Percentiles rank a stretch among this genome's conserved stretches.
phyloP scores from a whole-genome alignment of 2,329 filamentous ascomycete species.

The Monilinia vaccinii-corymbosi region DNA sequence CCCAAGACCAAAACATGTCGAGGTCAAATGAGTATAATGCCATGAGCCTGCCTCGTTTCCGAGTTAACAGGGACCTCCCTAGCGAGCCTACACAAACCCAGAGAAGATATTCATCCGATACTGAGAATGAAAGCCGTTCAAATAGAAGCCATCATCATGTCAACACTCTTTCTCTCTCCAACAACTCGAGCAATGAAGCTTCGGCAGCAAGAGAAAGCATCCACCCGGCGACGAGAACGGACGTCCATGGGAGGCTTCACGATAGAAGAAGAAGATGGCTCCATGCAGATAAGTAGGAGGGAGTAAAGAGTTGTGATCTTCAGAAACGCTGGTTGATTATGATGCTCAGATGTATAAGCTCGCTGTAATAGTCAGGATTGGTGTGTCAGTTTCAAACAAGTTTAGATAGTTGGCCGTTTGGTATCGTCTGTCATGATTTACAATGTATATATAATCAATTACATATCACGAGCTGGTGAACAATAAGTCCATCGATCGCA shows the following conservation, averaged over 20 bases:
- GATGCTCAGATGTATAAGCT: not conserved
- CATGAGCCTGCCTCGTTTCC: not conserved
- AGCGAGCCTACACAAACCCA: not conserved
- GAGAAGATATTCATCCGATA: not conserved
- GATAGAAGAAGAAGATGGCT: not conserved
- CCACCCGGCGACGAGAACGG: not conserved
- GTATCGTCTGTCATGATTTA: no score
- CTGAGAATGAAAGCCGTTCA: not conserved
- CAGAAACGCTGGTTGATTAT: not conserved
- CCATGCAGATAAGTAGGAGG: not conserved
- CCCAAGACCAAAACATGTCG: not conserved
- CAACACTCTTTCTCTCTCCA: not conserved
- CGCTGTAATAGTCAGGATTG: not conserved
- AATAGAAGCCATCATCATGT: no score
- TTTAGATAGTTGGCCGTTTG: not conserved
- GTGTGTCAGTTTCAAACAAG: no score
- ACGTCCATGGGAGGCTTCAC: not conserved
- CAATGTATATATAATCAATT: no score
- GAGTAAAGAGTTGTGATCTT: not conserved
- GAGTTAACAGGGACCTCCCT: not conserved
- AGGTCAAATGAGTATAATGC: not conserved
- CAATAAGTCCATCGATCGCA: no score
- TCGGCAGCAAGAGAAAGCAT: not conserved
- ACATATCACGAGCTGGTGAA: no score
- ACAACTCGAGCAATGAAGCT: not conserved